Evolutionary conservation across 352 stramenopile genomes (phyloP), one percentile per base, ranked within the genome.

Genomic region (Globisporangium alternatum): DNA sequence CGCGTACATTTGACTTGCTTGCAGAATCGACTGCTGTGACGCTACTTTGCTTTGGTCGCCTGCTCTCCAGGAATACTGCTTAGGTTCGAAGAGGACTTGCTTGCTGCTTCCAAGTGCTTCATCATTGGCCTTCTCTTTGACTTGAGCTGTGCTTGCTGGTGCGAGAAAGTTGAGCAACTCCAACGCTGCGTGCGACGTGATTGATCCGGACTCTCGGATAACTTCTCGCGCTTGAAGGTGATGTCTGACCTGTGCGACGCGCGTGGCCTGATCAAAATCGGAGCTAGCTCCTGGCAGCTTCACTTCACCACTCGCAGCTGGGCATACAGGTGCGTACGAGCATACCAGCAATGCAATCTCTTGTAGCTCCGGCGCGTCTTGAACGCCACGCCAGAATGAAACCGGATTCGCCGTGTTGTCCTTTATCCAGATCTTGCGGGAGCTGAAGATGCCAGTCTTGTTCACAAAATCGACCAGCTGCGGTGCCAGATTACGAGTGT

Each of bases 271-370:
- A 5, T 56, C 35, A 25, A 60, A 37, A 31, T 60, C 19, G 13
- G 22, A 39, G 22, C 44, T 28, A 5, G 37, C 41, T 28, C 39
- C 58, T 43, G 19, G 35, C 19, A 35, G 28, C 33, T 15, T 12
- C 7, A 54, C 28, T 33, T 52, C 5, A 15, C 43, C 33, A 30
- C 19, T 35, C 21, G 21, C 28, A 17, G 59, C 12, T 10, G 65
- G 65, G 48, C 58, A 55, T 2, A 25, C 25, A 13, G 60, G 60
- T 17, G 60, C 28, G n/a, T 58, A 67, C 35, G 49, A 59, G 44
- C 60, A 70, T 35, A 70, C 52, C 6, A 59, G 43, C 44, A 67
- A 30, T 35, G 65, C 60, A 6, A 70, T 22, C 25, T 47, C 19
- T 33, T 57, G 64, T n/a, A 69, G 39, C 31, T 69, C 64, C 17